These are phyloP conservation scores for Pichia occidentalis DNA, from an alignment of 805 yeast species.

Conservation along the genomic window DNA sequence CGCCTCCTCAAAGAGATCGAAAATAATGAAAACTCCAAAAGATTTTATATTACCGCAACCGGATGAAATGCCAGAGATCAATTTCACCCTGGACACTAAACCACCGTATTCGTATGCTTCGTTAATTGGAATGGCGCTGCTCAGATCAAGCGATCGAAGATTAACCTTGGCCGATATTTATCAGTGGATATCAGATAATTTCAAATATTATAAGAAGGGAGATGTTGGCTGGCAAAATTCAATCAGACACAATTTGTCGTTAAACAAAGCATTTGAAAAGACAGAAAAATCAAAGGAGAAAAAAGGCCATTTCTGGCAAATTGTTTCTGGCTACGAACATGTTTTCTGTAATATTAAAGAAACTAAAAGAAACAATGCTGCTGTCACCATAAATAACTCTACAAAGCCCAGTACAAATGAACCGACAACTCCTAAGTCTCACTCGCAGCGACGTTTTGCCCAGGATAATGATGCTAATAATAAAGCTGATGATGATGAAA, in stretches of 20 bases:
- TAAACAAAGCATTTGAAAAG: constrained; percentile 88
- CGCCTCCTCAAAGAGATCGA: constrained; percentile 14
- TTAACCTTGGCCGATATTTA: constrained; percentile 81
- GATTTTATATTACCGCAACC: constrained; percentile 31
- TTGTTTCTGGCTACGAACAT: constrained; percentile 74
- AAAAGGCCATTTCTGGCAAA: constrained; percentile 90
- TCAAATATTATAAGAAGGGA: constrained; percentile 71
- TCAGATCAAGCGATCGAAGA: constrained; percentile 67
- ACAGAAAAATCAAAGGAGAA: constrained; percentile 88
- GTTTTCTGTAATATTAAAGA: constrained; percentile 65
- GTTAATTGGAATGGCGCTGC: constrained; percentile 85
- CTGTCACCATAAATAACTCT: constrained; percentile 7
- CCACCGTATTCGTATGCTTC: constrained; percentile 96
- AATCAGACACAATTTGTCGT: constrained; percentile 85
- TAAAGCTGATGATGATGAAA: neutral
- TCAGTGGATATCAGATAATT: constrained; percentile 84
- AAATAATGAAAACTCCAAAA: constrained; percentile 25
- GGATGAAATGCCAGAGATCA: constrained; percentile 35
- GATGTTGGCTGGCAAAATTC: constrained; percentile 98
- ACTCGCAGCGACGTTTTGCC: neutral
- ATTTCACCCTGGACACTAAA: constrained; percentile 50
- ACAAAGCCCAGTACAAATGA: neutral
- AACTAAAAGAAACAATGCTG: constrained; percentile 31
- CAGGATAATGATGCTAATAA: neutral
- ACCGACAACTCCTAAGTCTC: constrained; percentile 5